These are phyloP conservation scores for Yamadazyma friedrichii DNA, from an alignment of 1,139 yeast genomes.

Conservation along the genomic window DNA sequence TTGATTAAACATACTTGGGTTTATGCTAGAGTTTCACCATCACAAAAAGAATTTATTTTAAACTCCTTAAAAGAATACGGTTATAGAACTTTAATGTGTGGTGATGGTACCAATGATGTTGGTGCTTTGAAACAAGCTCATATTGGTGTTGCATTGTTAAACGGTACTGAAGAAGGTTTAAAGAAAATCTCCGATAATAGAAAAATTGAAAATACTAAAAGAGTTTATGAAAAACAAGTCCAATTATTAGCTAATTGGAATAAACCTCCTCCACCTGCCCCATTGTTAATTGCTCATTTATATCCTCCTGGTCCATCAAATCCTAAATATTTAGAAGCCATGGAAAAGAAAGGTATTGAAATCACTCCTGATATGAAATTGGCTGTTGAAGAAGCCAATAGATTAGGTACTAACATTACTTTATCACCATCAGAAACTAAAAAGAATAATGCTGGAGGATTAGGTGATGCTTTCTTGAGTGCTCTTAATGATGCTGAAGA, in stretches of 20 bases:
- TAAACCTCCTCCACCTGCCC: conserved; percentile 84
- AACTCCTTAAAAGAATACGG: conserved; percentile 84
- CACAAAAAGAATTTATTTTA: conserved; percentile 89
- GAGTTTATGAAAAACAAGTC: conserved; percentile 81
- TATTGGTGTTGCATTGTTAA: conserved; percentile 93
- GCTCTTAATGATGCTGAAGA: conserved; percentile 70
- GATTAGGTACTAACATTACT: conserved; percentile 28
- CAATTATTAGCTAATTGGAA: conserved; percentile 78
- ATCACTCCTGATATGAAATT: conserved; percentile 66
- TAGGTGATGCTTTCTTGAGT: conserved; percentile 75
- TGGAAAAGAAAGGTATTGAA: conserved; percentile 79
- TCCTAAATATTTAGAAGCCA: conserved; percentile 83
- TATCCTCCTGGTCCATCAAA: conserved; percentile 95
- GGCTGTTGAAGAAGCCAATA: conserved; percentile 53
- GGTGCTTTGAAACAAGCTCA: conserved; percentile 99
- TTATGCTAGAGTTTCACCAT: conserved; percentile 96
- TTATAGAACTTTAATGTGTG: conserved; percentile 95
- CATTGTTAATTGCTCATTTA: conserved; percentile 82
- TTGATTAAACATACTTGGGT: conserved; percentile 92
- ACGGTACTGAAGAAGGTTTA: conserved; percentile 95
- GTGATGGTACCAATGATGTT: conserved; percentile 99
- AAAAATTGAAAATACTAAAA: conserved; percentile 61
- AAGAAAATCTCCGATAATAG: conserved; percentile 84
- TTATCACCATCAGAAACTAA: conserved; percentile 30
- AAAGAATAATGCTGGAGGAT: conserved; percentile 31